Conservation (phyloP, 2,329 filamentous ascomycete species). For the Rasamsonia emersonii region DNA sequence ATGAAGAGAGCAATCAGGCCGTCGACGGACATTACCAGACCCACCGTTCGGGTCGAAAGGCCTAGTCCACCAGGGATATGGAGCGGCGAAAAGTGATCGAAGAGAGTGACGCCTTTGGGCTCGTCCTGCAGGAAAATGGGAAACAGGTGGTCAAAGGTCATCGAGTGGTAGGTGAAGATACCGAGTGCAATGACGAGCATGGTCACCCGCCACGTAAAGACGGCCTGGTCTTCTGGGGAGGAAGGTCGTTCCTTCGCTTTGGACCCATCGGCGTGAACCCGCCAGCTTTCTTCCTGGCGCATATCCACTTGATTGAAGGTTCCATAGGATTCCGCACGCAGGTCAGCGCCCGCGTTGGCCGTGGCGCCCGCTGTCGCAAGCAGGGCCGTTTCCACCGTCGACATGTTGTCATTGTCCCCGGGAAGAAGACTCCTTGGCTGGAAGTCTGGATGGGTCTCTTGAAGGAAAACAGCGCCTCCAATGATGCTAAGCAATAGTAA, state of each 20-base stretch:
- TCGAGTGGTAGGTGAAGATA: constrained; percentile 90
- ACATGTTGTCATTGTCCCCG: constrained; percentile 29
- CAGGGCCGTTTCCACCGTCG: constrained; percentile 60
- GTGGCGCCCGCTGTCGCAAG: constrained; percentile 66
- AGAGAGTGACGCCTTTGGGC: constrained; percentile 15
- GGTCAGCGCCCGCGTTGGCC: constrained; percentile 62
- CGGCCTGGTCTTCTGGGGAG: constrained; percentile 31
- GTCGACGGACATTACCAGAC: constrained; percentile 60
- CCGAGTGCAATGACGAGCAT: constrained; percentile 73
- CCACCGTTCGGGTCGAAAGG: constrained; percentile 57
- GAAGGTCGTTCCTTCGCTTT: constrained; percentile 21
- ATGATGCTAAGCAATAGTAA: constrained; percentile 72
- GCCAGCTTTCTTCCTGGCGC: constrained; percentile 46
- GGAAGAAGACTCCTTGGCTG: constrained; percentile 41
- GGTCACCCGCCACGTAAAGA: constrained; percentile 57
- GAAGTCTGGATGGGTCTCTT: constrained; percentile 85
- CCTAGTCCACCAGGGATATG: constrained; percentile 58
- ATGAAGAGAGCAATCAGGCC: constrained; percentile 64
- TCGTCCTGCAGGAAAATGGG: constrained; percentile 86
- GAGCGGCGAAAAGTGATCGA: constrained; percentile 33
- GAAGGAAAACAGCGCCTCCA: constrained; percentile 68
- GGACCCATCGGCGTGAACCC: constrained; percentile 39
- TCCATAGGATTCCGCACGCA: constrained; percentile 71
- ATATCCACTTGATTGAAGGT: constrained; percentile 56
- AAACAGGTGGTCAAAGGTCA: constrained; percentile 87